Base-by-base conservation (phyloP, 1,284 basidiomycete genomes). In the Tilletia indica region DNA sequence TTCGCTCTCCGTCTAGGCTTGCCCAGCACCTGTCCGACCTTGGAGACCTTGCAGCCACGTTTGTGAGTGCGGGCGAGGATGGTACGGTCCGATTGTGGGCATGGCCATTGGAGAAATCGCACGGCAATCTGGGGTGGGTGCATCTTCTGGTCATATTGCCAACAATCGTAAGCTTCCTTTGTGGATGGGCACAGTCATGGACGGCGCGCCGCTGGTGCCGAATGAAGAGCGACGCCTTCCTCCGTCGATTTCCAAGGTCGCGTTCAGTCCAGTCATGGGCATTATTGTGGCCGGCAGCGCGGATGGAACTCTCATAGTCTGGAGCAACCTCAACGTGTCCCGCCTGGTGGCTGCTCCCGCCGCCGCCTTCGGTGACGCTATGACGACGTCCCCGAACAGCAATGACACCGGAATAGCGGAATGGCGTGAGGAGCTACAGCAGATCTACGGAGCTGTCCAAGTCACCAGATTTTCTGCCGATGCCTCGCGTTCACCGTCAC, bases 81-180 rank as follows among this genome's bases (percentile, higher is more conserved):
- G 82, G 81, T 25, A 79, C 77, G 3, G 81, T 83, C 1, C 70
- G 76, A 36, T 68, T 83, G 49, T 83, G 82, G 82, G 51, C 51
- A n/a, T 54, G 67, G 67, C 48, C 67, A 25, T 12, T 36, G 19
- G 67, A 39, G n/a, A 54, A 68, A 31, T 45, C 34, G 54, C 48
- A 47, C 54, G 36, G 31, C 25, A 39, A 14, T 8, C 9, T 49
- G 21, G 63, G 8, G 38, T n/a, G 45, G 45, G 63, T 19, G 67
- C 36, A 31, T 31, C 38, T 14, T 16, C 64, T 25, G 25, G 42
- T 21, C 25, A 45, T 14, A 45, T 45, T 45, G 9, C 42, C 42
- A 45, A 45, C 42, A 45, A 45, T 54, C 51, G 51, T 6, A 19
- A 25, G 19, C 16, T 25, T 8, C 51, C 51, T 12, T 19, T 54